These are phyloP conservation scores for Paramarasmius palmivorus DNA, from an alignment of 1,284 basidiomycete genomes.

Conservation along the genomic window DNA sequence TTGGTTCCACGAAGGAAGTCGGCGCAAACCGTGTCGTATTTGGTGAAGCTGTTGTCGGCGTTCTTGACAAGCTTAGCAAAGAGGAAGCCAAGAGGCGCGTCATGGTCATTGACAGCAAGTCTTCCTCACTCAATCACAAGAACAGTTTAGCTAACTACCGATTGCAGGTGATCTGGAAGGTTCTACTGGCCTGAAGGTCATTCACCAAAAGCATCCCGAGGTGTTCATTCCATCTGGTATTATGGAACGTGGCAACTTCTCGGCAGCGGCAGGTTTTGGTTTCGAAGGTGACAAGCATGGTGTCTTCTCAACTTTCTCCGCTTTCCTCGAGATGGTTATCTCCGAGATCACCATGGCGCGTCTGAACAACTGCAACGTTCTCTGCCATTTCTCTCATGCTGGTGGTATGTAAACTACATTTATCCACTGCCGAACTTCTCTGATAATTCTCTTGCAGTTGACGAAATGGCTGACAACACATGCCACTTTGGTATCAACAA, in stretches of 20 bases:
- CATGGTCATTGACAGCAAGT: conserved; percentile 81
- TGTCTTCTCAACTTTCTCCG: conserved; percentile 85
- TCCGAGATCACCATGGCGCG: conserved; percentile 91
- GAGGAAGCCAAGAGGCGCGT: conserved; percentile 79
- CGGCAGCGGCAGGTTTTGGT: conserved; percentile 84
- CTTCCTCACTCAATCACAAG: background rate
- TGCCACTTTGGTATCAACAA: conserved; percentile 84
- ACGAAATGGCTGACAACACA: conserved; percentile 83
- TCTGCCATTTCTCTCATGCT: conserved; percentile 86
- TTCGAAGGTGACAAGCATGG: conserved; percentile 74
- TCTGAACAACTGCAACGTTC: conserved; percentile 81
- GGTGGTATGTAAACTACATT: conserved; percentile 52
- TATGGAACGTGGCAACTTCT: conserved; percentile 83
- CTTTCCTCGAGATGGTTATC: conserved; percentile 86
- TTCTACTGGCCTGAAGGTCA: conserved; percentile 82
- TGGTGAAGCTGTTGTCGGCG: conserved; percentile 78
- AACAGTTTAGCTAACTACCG: conserved; percentile 9
- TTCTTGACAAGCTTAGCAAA: conserved; percentile 72
- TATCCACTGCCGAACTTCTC: conserved; percentile 3
- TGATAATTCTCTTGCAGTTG: conserved; percentile 39
- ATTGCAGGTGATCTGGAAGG: conserved; percentile 75
- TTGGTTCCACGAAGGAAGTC: conserved; percentile 70
- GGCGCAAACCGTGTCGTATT: conserved; percentile 82
- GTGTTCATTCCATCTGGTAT: conserved; percentile 83
- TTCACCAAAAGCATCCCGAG: conserved; percentile 86